Conservation (phyloP, 2,329 filamentous ascomycete species). For the Diaporthe sp. region DNA sequence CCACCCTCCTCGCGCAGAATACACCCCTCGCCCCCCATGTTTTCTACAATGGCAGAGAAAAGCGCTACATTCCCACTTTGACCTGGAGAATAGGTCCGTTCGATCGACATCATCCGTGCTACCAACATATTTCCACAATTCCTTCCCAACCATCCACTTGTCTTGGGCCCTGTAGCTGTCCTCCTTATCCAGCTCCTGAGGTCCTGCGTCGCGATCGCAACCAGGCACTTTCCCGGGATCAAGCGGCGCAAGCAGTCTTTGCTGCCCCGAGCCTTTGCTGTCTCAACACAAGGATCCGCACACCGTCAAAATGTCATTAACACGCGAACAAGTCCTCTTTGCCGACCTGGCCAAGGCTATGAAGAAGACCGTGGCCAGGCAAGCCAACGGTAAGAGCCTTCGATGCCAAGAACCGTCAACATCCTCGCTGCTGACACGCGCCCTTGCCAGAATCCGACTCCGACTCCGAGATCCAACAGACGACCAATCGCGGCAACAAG, state of each 20-base stretch:
- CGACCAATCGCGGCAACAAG: constrained; percentile 83
- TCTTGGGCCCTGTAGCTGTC: too few relatives aligned
- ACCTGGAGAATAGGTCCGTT: neutral
- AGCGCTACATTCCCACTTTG: constrained; percentile 11
- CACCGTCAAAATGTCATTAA: constrained; percentile 57
- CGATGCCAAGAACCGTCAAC: constrained; percentile 31
- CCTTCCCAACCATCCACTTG: neutral
- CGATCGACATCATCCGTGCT: neutral
- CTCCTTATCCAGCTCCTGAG: neutral
- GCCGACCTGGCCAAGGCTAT: constrained; percentile 77
- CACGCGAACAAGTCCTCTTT: constrained; percentile 72
- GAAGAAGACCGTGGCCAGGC: constrained; percentile 77
- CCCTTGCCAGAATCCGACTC: constrained; percentile 78
- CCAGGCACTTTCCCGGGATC: neutral
- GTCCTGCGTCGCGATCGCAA: constrained; percentile 2
- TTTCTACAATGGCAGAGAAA: constrained; percentile 8
- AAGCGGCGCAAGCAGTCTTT: neutral
- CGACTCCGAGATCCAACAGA: constrained; percentile 78
- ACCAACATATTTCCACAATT: neutral
- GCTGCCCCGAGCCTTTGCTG: neutral
- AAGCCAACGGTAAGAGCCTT: constrained; percentile 68
- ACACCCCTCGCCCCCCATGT: neutral
- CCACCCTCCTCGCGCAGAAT: constrained; percentile 9
- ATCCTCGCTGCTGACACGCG: constrained; percentile 42
- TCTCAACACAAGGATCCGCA: neutral